These are phyloP conservation scores for Colletotrichum tabaci DNA, from an alignment of 2,329 filamentous ascomycete species.

Conservation along the genomic window DNA sequence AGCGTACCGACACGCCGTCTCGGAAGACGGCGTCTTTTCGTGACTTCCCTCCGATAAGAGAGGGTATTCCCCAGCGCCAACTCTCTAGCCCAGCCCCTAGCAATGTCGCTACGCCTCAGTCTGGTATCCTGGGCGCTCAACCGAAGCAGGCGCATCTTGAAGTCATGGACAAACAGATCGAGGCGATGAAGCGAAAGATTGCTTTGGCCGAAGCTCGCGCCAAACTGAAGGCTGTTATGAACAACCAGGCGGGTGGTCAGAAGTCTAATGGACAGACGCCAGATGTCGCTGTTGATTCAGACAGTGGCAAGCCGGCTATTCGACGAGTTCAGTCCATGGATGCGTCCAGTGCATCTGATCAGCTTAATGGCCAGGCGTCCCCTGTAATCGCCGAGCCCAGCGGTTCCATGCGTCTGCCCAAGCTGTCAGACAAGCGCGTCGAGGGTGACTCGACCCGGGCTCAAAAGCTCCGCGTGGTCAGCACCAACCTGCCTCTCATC, in stretches of 20 bases:
- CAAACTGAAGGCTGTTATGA: conserved; percentile 54
- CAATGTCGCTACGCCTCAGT: conserved; percentile 54
- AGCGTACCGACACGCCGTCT: conserved; percentile 50
- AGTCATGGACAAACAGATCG: conserved; percentile 71
- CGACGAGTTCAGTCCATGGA: conserved; percentile 44
- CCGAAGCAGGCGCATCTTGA: conserved; percentile 58
- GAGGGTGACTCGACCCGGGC: conserved; percentile 41
- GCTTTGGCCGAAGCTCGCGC: conserved; percentile 72
- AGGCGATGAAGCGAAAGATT: conserved; percentile 72
- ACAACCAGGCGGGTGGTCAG: conserved; percentile 17
- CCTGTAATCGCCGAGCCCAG: conserved; percentile 45
- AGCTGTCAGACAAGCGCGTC: conserved; percentile 42
- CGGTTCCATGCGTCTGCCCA: conserved; percentile 47
- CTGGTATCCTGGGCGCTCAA: conserved; percentile 51
- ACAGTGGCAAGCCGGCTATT: conserved; percentile 37
- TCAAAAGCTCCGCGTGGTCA: conserved; percentile 54
- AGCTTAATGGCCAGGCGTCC: conserved; percentile 44
- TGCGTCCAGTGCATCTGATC: conserved; percentile 42
- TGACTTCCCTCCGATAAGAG: conserved; percentile 61
- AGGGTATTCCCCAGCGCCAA: conserved; percentile 57
- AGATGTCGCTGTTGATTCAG: conserved; percentile 33
- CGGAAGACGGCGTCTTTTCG: conserved; percentile 57
- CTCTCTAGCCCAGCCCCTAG: conserved; percentile 57
- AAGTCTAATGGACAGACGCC: conserved; percentile 37
- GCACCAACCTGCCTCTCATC: conserved; percentile 56